Base-by-base conservation (phyloP, 2,329 filamentous ascomycete species). In the Cryphonectria naterciae region DNA sequence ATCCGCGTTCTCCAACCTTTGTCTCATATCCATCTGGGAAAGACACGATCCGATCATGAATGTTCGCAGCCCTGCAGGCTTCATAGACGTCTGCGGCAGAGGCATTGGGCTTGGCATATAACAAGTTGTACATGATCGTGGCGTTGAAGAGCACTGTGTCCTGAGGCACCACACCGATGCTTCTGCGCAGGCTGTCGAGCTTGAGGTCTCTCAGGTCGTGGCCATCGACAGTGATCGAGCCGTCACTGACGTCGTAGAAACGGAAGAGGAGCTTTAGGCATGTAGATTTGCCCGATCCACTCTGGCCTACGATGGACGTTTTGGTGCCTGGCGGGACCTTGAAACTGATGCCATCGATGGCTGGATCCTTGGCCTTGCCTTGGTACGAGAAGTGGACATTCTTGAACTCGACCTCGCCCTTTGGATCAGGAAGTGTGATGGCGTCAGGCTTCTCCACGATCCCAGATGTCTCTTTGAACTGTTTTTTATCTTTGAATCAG, bases 71-170 rank as follows among this genome's bases (percentile, higher is more conserved):
- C 73, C 89, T 88, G 80, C 94, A 97, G 17, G 95, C 95, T 61
- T 89, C 89, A 76, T 90, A 92, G 1, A 97, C 90, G 39, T 97
- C 90, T 75, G 95, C 92, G 71, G 97, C 91, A 0, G 92, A 92
- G 15, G 92, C 94, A 39, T 87, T 81, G 60, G 93, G 93, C 74
- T 95, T 95, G 72, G 95, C 94, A 78, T 98, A 97, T 79, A 91
- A 92, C 73, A 98, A 85, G 78, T 98, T 98, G 83, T 97, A 97
- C 93, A 97, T 96, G 74, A 98, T 84, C 0, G 92, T 92, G 80
- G 97, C 95, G 79, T 97, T 97, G 86, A 98, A 98, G 61, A 98
- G 85, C 7, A 96, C 92, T 6, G 94, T 97, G 77, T 98, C 95
- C 80, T 98, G 95, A 1, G 95, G 95, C n/a, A 98, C 95, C 60